Percentiles rank a stretch among this genome's conserved stretches.
Conservation (phyloP, 495 filamentous ascomycete species). For the Neurospora tetrasperma region DNA sequence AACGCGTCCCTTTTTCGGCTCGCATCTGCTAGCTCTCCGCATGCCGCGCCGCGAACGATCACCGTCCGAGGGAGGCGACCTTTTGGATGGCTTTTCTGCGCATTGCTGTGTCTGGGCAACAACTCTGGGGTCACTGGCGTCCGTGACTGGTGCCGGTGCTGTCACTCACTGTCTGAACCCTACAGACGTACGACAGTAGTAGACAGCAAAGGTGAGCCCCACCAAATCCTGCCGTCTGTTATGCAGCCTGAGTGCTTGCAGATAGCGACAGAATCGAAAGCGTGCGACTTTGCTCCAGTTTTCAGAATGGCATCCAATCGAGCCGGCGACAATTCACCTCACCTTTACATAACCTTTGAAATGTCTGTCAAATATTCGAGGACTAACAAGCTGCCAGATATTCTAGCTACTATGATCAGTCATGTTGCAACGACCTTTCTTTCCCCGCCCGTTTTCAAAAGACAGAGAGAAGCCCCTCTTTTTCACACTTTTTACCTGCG, state of each 20-base stretch:
- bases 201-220: neutral
- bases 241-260: neutral
- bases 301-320: conserved; percentile 10
- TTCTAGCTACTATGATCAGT: neutral
- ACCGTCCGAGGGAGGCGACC: neutral
- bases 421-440: neutral
- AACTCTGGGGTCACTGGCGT: neutral
- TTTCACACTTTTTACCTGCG: neutral
- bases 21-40: conserved; percentile 1
- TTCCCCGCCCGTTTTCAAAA: neutral
- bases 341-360: conserved; percentile 1
- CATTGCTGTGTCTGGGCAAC: neutral
- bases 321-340: conserved; percentile 14
- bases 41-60: neutral
- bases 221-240: neutral
- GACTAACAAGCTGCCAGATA: neutral
- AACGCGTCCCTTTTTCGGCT: conserved; percentile 17
- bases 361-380: neutral
- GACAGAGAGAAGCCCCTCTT: neutral
- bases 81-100: neutral
- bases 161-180: neutral
- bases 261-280: neutral
- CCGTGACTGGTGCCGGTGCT: neutral
- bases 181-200: neutral
- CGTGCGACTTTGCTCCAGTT: neutral